Percentiles rank a stretch among this genome's conserved stretches.
Evolutionary conservation across 371 early-diverging fungal species (phyloP).

Genomic region (Parasitella parasitica): DNA sequence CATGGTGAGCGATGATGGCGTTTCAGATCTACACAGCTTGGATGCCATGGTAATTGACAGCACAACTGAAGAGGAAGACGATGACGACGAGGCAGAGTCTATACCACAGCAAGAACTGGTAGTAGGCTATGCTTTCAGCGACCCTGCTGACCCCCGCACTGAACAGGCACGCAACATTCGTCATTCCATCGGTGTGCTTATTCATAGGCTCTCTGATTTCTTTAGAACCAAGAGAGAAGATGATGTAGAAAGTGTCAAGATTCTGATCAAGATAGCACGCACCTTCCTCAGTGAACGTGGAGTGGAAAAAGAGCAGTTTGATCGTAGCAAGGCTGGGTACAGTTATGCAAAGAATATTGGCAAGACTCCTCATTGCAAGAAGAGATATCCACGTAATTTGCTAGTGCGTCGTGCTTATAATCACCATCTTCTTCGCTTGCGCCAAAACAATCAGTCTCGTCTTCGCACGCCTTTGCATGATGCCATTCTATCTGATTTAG

Average conservation of each 20-base stretch:
- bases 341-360: slow-evolving; percentile 57
- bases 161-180: slow-evolving; percentile 49
- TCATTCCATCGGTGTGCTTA: slow-evolving; percentile 49
- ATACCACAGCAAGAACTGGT: slow-evolving; percentile 37
- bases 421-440: slow-evolving; percentile 61
- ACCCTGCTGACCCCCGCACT: slow-evolving; percentile 49
- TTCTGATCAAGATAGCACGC: slow-evolving; percentile 60
- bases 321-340: slow-evolving; percentile 55
- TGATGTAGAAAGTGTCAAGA: slow-evolving; percentile 76
- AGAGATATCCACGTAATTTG: slow-evolving; percentile 53
- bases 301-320: slow-evolving; percentile 53
- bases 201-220: slow-evolving; percentile 53
- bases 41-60: not conserved
- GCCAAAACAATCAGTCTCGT: slow-evolving; percentile 59
- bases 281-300: slow-evolving; percentile 69
- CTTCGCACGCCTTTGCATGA: slow-evolving; percentile 46
- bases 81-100: slow-evolving; percentile 41
- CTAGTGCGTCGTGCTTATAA: slow-evolving; percentile 53
- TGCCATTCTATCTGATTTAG: slow-evolving; percentile 54
- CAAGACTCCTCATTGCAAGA: slow-evolving; percentile 43
- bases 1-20: slow-evolving; percentile 57
- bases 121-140: slow-evolving; percentile 64
- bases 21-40: not conserved
- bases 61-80: not conserved
- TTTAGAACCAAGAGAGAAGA: slow-evolving; percentile 64